These are phyloP conservation scores for Globisporangium apiculatum DNA, from an alignment of 352 stramenopile genomes.

Conservation along the genomic window DNA sequence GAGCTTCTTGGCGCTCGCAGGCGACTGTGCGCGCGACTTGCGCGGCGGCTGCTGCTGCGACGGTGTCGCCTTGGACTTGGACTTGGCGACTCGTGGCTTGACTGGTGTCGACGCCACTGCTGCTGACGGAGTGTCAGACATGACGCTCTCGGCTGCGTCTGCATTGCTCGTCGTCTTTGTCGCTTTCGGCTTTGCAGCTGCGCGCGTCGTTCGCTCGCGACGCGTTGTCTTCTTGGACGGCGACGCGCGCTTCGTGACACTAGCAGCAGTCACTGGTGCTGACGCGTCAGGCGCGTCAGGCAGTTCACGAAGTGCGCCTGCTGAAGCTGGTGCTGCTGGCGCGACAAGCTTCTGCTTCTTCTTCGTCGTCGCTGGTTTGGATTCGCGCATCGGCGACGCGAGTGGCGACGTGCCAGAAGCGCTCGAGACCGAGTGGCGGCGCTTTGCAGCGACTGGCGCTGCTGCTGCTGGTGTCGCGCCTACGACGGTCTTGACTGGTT, in stretches of 20 bases:
- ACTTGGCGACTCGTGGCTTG: neutral
- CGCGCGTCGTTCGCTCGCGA: neutral
- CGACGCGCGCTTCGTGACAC: constrained; percentile 5
- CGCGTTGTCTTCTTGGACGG: constrained; percentile 4
- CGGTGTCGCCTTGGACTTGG: constrained; percentile 5
- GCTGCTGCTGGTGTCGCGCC: neutral
- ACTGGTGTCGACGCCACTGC: neutral
- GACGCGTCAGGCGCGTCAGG: neutral
- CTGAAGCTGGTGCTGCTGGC: neutral
- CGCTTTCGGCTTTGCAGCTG: neutral
- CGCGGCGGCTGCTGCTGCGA: neutral
- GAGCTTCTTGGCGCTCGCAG: constrained; percentile 8
- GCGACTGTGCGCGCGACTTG: neutral
- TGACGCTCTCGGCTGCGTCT: neutral
- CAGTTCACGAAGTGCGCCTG: neutral
- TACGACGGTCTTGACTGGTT: neutral
- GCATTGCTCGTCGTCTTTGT: neutral
- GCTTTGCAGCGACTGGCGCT: neutral
- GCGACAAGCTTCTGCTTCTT: neutral
- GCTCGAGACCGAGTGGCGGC: neutral
- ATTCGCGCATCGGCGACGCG: neutral
- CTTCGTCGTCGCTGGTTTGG: neutral
- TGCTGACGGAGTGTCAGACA: no score
- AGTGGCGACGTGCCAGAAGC: neutral
- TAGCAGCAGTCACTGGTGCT: neutral